These are phyloP conservation scores for Dichotomocladium elegans DNA, from an alignment of 371 early-diverging fungal genomes.

Conservation along the genomic window DNA sequence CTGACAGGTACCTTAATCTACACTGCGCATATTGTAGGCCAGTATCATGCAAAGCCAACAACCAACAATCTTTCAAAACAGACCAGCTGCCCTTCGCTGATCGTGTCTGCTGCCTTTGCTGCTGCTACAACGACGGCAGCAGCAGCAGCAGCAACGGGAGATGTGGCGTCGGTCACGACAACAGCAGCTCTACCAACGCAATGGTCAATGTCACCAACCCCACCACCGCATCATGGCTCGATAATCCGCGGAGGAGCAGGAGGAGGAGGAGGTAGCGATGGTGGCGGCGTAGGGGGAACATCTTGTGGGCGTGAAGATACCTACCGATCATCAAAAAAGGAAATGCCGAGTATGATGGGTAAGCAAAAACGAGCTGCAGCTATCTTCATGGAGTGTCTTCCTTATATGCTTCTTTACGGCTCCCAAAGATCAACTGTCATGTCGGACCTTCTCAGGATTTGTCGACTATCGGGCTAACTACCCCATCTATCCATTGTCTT, in stretches of 20 bases:
- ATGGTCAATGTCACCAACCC: too few relatives aligned
- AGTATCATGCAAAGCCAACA: too few relatives aligned
- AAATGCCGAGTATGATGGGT: conserved; percentile 19
- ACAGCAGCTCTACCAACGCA: too few relatives aligned
- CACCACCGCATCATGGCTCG: neutral
- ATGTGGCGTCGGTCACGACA: too few relatives aligned
- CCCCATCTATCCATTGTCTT: conserved; percentile 4
- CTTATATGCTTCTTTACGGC: neutral
- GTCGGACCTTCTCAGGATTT: conserved; percentile 12
- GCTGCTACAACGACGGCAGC: neutral
- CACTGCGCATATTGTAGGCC: neutral
- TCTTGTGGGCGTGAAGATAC: neutral
- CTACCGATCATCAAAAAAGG: neutral
- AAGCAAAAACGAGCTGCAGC: neutral
- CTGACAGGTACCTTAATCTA: neutral
- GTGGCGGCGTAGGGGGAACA: too few relatives aligned
- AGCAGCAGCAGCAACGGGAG: neutral
- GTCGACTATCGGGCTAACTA: conserved; percentile 5
- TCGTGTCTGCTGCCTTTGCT: conserved; percentile 5
- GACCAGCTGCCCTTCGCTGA: conserved; percentile 10
- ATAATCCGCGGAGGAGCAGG: too few relatives aligned
- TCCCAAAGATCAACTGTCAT: conserved; percentile 17
- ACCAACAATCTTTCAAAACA: conserved; percentile 15
- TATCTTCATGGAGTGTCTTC: neutral
- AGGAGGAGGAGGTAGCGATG: too few relatives aligned